A percentile compares a stretch with the other conserved stretches of the same genome.
Evolutionary conservation across 2,329 filamentous ascomycete species (phyloP).

Genomic region (Stachybotrys echinatus): DNA sequence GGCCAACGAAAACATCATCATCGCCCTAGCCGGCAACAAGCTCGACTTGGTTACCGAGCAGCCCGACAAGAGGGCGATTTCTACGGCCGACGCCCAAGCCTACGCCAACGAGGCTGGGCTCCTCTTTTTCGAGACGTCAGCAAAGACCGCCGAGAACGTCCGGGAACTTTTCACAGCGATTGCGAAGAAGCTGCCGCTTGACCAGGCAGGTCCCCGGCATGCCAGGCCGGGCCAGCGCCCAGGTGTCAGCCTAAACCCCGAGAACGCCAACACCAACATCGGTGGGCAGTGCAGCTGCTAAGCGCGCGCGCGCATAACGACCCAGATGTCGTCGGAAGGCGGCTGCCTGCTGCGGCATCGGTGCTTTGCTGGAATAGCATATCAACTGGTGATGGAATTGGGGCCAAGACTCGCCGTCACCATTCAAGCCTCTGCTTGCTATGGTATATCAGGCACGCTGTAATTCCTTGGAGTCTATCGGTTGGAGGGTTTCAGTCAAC

Average conservation of each 20-base stretch:
- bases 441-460: conserved; percentile 9
- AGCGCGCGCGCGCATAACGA: conserved; percentile 9
- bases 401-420: neutral
- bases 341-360: neutral
- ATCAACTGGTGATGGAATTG: neutral
- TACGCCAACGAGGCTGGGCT: conserved; percentile 92
- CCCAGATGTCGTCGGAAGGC: neutral
- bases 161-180: conserved; percentile 94
- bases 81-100: conserved; percentile 84
- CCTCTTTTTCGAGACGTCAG: conserved; percentile 97
- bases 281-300: conserved; percentile 54
- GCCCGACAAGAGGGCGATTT: conserved; percentile 91
- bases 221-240: conserved; percentile 61
- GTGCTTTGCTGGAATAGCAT: no score
- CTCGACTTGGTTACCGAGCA: conserved; percentile 91
- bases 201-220: conserved; percentile 90
- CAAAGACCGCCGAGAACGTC: conserved; percentile 96
- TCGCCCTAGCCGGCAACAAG: conserved; percentile 96
- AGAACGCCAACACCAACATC: conserved; percentile 52
- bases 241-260: conserved; percentile 51
- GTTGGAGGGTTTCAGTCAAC: conserved; percentile 31
- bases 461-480: conserved; percentile 34
- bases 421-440: neutral
- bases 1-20: conserved; percentile 99
- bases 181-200: conserved; percentile 93